Evolutionary conservation across 148 eudicot genomes (phyloP), one percentile per base, ranked within the genome.

Genomic region (Cornus florida): DNA sequence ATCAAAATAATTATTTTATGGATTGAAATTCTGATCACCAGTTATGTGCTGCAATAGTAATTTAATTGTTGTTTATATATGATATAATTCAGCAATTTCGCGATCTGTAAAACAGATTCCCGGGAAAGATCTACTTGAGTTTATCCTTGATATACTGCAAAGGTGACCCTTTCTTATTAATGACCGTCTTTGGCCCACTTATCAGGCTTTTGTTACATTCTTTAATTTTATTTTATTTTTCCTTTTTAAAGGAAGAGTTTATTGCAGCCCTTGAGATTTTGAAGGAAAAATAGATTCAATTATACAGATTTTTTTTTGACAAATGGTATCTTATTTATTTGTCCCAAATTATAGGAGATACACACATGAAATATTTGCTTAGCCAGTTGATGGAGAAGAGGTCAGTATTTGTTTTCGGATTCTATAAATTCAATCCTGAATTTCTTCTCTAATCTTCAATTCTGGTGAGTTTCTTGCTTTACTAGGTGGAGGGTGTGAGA

Each of bases 311-410:
- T 28, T 31, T 28, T 19, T 4, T 10, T 28, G 28, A 50, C 9
- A 46, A 12, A 28, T 73, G 43, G 13, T 70, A 73, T 62, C 67
- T 41, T 57, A 32, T 28, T 43, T 67, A 3, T 67, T 80, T 57
- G 19, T 68, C 38, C 69, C 6, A 62, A 13, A 62, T 28, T 74
- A 20, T 33, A 80, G 82, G 74, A 80, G 73, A 69, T 78, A 80
- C 53, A 74, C 50, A 19, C 66, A 74, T 9, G 66, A 60, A 22
- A 67, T 53, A 50, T 80, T 80, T 74, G 82, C 74, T 14, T 69
- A 80, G 74, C 82, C 82, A 35, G 78, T 80, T 20, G 74, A 80
- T 66, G 57, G 24, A 10, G 11, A 80, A 10, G 74, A 80, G 78
- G 82, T 80, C 53, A 64, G 67, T 67, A 12, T 46, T 64, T 14